Conservation (phyloP, 2,329 filamentous ascomycete species). For the Zymoseptoria brevis region DNA sequence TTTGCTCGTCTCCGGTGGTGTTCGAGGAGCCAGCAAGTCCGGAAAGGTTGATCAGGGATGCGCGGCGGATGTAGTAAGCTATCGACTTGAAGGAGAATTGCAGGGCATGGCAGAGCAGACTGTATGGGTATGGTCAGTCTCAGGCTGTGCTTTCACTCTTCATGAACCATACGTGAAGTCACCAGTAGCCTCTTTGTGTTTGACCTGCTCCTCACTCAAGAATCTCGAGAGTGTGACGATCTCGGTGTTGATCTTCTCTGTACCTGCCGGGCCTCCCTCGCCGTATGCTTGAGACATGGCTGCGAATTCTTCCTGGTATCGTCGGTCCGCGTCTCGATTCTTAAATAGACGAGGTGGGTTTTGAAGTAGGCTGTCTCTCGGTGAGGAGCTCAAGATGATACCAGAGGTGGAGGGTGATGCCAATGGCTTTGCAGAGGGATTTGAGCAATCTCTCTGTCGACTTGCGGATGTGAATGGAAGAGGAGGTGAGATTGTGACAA, state of each 20-base stretch:
- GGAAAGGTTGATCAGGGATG: conserved; percentile 78
- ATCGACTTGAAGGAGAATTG: conserved; percentile 99
- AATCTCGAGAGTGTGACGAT: conserved; percentile 93
- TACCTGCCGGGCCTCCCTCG: conserved; percentile 24
- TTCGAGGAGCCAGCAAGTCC: conserved; percentile 93
- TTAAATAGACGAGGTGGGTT: background rate
- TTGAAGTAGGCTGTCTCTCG: conserved; percentile 4
- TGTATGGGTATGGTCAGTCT: conserved; percentile 33
- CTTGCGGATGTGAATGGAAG: background rate
- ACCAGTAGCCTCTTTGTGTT: conserved; percentile 89
- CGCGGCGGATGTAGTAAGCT: conserved; percentile 96
- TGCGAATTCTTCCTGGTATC: background rate
- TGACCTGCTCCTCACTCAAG: conserved; percentile 90
- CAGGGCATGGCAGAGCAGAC: conserved; percentile 90
- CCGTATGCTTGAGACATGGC: background rate
- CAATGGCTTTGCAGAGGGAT: background rate
- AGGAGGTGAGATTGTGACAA: background rate
- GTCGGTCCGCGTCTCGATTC: background rate
- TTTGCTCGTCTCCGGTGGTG: conserved; percentile 93
- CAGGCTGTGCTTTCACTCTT: background rate
- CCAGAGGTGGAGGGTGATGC: conserved; percentile 21
- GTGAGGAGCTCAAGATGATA: conserved; percentile 17
- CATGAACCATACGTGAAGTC: conserved; percentile 80
- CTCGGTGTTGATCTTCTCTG: conserved; percentile 85
- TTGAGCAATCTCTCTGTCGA: background rate